Percentiles rank a stretch among this genome's conserved stretches.
These are phyloP conservation scores for Suillus spraguei DNA, from an alignment of 768 basidiomycete genomes.

Conservation along the genomic window DNA sequence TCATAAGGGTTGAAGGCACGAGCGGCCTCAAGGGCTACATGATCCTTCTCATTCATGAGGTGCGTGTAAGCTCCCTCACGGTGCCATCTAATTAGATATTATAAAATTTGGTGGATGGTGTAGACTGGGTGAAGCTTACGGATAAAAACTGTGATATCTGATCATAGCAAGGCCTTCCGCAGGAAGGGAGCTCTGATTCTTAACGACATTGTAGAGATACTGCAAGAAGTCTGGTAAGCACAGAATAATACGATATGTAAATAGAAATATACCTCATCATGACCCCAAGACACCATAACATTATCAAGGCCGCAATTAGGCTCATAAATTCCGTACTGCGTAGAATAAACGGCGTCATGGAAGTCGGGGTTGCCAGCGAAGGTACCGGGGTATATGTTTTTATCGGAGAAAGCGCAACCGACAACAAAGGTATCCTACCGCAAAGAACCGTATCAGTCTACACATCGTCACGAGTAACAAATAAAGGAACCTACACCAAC, in stretches of 20 bases:
- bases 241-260: background rate
- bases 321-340: slow-evolving; percentile 74
- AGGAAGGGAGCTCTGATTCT: slow-evolving; percentile 80
- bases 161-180: slow-evolving; percentile 89
- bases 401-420: slow-evolving; percentile 84
- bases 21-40: slow-evolving; percentile 67
- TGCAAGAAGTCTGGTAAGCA: slow-evolving; percentile 25
- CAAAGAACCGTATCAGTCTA: slow-evolving; percentile 11
- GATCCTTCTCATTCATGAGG: slow-evolving; percentile 74
- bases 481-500: slow-evolving; percentile 64
- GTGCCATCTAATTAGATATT: slow-evolving; percentile 62
- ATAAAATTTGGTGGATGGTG: slow-evolving; percentile 4
- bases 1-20: slow-evolving; percentile 93
- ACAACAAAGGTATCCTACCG: slow-evolving; percentile 73
- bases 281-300: slow-evolving; percentile 90
- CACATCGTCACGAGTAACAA: background rate
- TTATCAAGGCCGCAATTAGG: slow-evolving; percentile 83
- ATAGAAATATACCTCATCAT: slow-evolving; percentile 74
- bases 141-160: slow-evolving; percentile 94
- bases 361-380: slow-evolving; percentile 74
- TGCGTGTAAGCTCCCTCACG: slow-evolving; percentile 84
- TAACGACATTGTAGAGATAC: slow-evolving; percentile 85
- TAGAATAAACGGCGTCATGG: slow-evolving; percentile 64
- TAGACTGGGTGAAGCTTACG: slow-evolving; percentile 40
- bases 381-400: slow-evolving; percentile 82